phyloP scores from a whole-genome alignment of 2,329 filamentous ascomycete genomes.

The Aureobasidium sp. region DNA sequence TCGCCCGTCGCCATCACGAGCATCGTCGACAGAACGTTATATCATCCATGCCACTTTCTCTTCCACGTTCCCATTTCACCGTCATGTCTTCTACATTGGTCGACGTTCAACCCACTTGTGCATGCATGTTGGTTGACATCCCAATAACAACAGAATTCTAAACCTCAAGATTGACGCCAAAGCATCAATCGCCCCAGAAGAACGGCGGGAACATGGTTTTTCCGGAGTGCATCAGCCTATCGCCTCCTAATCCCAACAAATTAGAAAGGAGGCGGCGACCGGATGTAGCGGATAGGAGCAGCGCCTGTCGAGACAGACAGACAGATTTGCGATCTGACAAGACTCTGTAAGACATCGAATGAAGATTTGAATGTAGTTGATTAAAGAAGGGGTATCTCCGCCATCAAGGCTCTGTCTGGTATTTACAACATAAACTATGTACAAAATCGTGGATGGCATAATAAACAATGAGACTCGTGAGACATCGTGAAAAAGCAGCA shows the following conservation, averaged over 20 bases:
- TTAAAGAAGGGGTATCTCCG: neutral
- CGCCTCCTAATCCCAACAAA: neutral
- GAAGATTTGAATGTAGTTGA: neutral
- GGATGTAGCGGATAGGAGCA: neutral
- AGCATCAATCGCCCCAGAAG: neutral
- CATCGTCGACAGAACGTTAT: too few species aligned
- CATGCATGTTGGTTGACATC: too few species aligned
- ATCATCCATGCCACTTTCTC: too few species aligned
- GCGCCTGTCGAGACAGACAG: neutral
- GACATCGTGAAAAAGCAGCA: conserved; percentile 6
- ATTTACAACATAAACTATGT: conserved; percentile 2
- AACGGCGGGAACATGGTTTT: neutral
- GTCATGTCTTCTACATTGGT: too few species aligned
- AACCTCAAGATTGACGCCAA: too few species aligned
- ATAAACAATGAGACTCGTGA: conserved; percentile 7
- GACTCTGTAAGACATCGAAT: neutral
- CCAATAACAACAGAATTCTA: neutral
- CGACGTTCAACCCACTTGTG: too few species aligned
- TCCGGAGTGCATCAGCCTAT: neutral
- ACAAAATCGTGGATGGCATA: conserved; percentile 8
- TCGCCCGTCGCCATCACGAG: too few species aligned
- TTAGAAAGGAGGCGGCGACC: neutral
- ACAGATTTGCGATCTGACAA: neutral
- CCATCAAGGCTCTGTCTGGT: neutral
- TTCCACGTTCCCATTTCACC: too few species aligned